These are phyloP conservation scores for Thelephora ganbajun DNA, from an alignment of 768 basidiomycete genomes.

Conservation along the genomic window DNA sequence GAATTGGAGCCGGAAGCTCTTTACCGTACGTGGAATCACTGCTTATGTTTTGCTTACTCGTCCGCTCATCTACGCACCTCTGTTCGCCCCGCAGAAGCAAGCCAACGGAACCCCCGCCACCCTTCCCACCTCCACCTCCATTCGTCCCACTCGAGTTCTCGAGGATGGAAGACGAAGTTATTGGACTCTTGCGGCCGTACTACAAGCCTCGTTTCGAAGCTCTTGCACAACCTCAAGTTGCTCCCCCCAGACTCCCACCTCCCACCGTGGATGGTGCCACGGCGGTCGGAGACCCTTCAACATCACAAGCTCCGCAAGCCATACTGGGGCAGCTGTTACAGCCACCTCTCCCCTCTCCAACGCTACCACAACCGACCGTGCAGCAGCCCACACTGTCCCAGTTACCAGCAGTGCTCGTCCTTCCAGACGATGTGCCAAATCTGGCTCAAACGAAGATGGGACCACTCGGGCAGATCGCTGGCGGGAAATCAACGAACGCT, in stretches of 20 bases:
- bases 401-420: conserved; percentile 17
- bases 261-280: too few relatives aligned
- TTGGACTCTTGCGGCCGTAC: conserved; percentile 71
- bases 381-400: conserved; percentile 11
- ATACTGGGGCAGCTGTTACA: too few relatives aligned
- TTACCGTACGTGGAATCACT: conserved; percentile 30
- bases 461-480: conserved; percentile 63
- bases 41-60: neutral
- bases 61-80: neutral
- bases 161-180: conserved; percentile 55
- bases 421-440: conserved; percentile 54
- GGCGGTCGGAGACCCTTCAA: too few relatives aligned
- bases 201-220: conserved; percentile 45
- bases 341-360: neutral
- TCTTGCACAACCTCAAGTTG: conserved; percentile 19
- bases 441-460: conserved; percentile 57
- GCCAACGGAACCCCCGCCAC: conserved; percentile 62
- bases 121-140: conserved; percentile 74
- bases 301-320: too few relatives aligned
- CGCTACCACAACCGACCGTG: conserved; percentile 11
- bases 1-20: conserved; percentile 21
- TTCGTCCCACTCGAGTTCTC: conserved; percentile 58
- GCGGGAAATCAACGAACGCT: conserved; percentile 20
- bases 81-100: conserved; percentile 28
- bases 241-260: neutral